Base-by-base conservation (phyloP, 2,329 filamentous ascomycete species). In the Graphilbum fragrans region DNA sequence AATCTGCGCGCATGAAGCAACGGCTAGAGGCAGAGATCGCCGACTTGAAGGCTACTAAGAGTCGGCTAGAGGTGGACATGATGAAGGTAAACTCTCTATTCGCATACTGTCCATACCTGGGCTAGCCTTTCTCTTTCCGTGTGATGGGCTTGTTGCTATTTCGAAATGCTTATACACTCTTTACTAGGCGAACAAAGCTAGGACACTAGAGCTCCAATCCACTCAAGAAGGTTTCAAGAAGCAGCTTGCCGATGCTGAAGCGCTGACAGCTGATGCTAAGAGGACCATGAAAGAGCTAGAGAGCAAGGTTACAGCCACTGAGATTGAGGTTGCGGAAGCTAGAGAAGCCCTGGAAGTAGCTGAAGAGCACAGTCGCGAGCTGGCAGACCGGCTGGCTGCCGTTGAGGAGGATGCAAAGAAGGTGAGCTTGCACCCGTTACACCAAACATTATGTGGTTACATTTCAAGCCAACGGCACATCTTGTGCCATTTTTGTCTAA, bases 41-140 rank as follows among this genome's bases (percentile, higher is more conserved):
- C n/a, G 77, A 80, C 47, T 58, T 84, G 12, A 71, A 72, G 51
- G 70, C 69, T 20, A 77, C 67, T 2, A 68, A 82, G 22, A 73
- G 70, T 41, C 67, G 70, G 35, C 60, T 86, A 16, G 73, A 83
- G 54, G 70, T 74, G 27, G 73, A 78, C 49, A 49, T 80, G 12
- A 67, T 75, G 57, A 80, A 77, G 65, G 74, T 72, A 54, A 41
- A 39, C 4, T 17, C 14, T 6, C 7, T 54, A 47, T 27, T 22
- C 25, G 25, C 25, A n/a, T n/a, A n/a, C n/a, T n/a, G n/a, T n/a
- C n/a, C n/a, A n/a, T n/a, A n/a, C n/a, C n/a, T n/a, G n/a, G n/a
- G n/a, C n/a, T n/a, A n/a, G n/a, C n/a, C n/a, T 29, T 34, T 34
- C 16, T 11, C 35, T 25, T 32, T 14, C 14, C 32, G 10, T 20